phyloP scores from a whole-genome alignment of 2,329 filamentous ascomycete genomes.

The Cercospora sp. region DNA sequence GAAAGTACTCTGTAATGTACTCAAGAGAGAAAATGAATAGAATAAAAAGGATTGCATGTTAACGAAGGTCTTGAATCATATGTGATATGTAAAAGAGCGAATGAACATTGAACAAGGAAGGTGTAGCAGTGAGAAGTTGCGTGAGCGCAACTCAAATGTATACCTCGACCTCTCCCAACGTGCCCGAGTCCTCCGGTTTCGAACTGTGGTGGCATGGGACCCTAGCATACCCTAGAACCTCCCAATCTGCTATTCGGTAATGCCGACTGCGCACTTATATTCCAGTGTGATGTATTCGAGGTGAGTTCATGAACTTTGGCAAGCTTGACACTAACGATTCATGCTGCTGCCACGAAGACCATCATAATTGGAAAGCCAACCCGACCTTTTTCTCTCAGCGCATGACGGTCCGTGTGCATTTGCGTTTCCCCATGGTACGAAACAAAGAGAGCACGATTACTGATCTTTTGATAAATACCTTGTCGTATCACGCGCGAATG shows the following conservation, averaged over 20 bases:
- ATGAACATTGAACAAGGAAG: not conserved
- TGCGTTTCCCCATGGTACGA: not conserved
- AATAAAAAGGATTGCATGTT: not conserved
- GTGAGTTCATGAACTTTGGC: too few relatives aligned
- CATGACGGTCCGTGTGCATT: not conserved
- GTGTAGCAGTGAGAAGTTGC: not conserved
- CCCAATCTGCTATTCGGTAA: not conserved
- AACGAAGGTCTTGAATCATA: constrained; percentile 3
- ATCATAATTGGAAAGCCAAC: not conserved
- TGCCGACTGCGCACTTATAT: not conserved
- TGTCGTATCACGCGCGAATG: not conserved
- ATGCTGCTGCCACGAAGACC: too few relatives aligned
- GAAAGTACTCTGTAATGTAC: not conserved
- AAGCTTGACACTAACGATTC: too few relatives aligned
- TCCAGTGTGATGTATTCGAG: not conserved
- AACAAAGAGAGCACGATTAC: not conserved
- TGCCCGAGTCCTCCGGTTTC: not conserved
- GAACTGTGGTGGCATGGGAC: not conserved
- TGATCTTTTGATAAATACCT: not conserved
- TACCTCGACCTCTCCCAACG: not conserved
- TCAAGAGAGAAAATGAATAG: not conserved
- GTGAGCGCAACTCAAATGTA: not conserved
- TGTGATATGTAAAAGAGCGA: not conserved
- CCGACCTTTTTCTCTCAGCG: not conserved
- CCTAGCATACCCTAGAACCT: not conserved